Base-by-base conservation (phyloP, 345 rosid genomes). In the Bruguiera parviflora region DNA sequence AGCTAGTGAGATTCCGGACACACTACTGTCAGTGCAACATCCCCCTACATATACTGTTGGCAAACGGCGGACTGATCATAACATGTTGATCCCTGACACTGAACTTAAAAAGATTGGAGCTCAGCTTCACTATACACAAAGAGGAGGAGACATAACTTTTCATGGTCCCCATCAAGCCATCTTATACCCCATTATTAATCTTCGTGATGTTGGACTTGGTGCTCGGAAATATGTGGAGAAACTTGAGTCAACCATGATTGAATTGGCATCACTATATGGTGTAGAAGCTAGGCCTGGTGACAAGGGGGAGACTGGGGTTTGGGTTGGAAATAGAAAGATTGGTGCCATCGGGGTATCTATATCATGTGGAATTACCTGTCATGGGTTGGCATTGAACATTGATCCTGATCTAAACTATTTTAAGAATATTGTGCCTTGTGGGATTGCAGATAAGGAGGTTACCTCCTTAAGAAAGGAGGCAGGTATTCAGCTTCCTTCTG, bases 71-170 rank as follows among this genome's bases (percentile, higher is more conserved):
- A 91, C 92, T 8, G 92, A 85, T 78, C 92, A 89, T 80, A 89
- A 94, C 79, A 71, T 94, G 66, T 79, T 94, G 61, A 71, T 94
- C 31, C 75, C 92, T 32, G 71, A 72, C 73, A 67, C 89, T 69
- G 96, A 92, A 70, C 89, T 95, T 58, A 74, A 71, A 46, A 80
- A 74, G 55, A 63, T 89, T 35, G 97, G 96, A 78, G 96, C 96
- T 64, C 85, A 88, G 66, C 97, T 92, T 75, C 88, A 92, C 67
- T 87, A 92, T 70, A 94, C 99, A 5, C 90, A 86, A 74, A 85
- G 96, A 84, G 96, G 99, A 71, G 99, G 96, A 57, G 93, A 92
- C 51, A 85, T 94, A 65, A 89, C 99, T 27, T 92, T 82, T 80
- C 97, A 90, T 63, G 97, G 97, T 65, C 99, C 96, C 15, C 86